Evolutionary conservation across 139 green algal genomes (phyloP).

Genomic region (Mychonastes homosphaera): DNA sequence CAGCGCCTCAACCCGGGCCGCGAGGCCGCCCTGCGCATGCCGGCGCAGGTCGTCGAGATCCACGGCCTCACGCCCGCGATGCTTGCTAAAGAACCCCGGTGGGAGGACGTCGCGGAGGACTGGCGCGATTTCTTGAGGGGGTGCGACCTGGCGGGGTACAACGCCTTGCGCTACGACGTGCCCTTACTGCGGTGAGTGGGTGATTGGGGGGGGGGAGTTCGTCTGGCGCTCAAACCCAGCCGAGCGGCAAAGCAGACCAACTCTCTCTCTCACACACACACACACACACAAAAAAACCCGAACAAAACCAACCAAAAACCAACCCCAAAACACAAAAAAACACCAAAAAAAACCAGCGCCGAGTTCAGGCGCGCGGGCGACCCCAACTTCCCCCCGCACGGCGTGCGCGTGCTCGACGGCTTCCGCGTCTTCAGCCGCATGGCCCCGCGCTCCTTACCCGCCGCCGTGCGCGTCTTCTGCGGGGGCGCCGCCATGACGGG

Average conservation of each 20-base stretch:
- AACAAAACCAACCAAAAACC: no score
- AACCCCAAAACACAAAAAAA: no score
- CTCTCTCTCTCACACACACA: conserved; percentile 1
- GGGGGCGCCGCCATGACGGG: not conserved
- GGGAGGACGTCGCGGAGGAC: conserved; percentile 4
- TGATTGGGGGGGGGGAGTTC: not conserved
- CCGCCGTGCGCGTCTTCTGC: conserved; percentile 15
- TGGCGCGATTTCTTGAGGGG: conserved; percentile 11
- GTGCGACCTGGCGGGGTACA: conserved; percentile 21
- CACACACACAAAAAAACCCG: no score
- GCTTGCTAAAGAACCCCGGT: not conserved
- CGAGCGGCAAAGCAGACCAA: not conserved
- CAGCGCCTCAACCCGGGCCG: conserved; percentile 19
- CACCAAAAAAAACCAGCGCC: conserved; percentile 5
- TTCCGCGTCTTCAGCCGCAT: conserved; percentile 15
- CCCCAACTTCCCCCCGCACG: conserved; percentile 10
- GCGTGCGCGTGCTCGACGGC: conserved; percentile 10
- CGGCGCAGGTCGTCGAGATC: conserved; percentile 9
- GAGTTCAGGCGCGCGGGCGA: conserved; percentile 5
- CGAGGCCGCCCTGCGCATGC: conserved; percentile 7
- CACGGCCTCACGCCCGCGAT: conserved; percentile 11
- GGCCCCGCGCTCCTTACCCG: not conserved
- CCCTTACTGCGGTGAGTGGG: conserved; percentile 15
- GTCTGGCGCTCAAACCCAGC: not conserved
- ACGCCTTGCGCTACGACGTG: conserved; percentile 22